Conservation (phyloP, 352 stramenopile genomes). For the Phytophthora europaea region DNA sequence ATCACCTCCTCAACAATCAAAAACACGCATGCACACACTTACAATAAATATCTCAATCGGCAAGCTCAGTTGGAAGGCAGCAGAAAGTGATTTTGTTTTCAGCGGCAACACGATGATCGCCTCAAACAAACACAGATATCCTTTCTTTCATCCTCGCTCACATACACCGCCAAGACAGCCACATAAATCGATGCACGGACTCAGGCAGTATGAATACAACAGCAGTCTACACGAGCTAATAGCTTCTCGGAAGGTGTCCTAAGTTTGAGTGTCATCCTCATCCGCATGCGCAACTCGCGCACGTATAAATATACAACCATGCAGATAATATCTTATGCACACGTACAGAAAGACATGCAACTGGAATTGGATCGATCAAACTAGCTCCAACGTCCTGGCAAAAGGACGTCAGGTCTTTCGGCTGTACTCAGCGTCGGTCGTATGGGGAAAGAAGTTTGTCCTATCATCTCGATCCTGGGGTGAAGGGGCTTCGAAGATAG, state of each 20-base stretch:
- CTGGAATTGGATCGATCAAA: slow-evolving; percentile 66
- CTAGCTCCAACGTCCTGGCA: slow-evolving; percentile 72
- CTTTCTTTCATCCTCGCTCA: slow-evolving; percentile 86
- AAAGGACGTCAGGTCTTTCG: slow-evolving; percentile 78
- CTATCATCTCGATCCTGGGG: slow-evolving; percentile 77
- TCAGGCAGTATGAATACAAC: slow-evolving; percentile 90
- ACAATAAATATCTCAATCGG: background rate
- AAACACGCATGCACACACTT: slow-evolving; percentile 10
- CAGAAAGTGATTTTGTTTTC: slow-evolving; percentile 89
- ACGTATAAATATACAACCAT: slow-evolving; percentile 29
- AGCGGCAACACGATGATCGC: slow-evolving; percentile 52
- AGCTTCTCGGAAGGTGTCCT: slow-evolving; percentile 88
- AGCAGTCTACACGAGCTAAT: slow-evolving; percentile 77
- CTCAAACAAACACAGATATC: slow-evolving; percentile 80
- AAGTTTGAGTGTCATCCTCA: slow-evolving; percentile 81
- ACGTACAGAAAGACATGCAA: slow-evolving; percentile 9
- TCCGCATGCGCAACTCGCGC: slow-evolving; percentile 34
- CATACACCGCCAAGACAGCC: slow-evolving; percentile 13
- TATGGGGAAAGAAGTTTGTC: slow-evolving; percentile 88
- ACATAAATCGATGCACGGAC: slow-evolving; percentile 35
- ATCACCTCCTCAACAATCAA: slow-evolving; percentile 66
- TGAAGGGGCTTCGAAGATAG: background rate
- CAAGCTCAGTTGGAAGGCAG: slow-evolving; percentile 90
- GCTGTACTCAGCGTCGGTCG: slow-evolving; percentile 77
- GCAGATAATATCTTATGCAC: slow-evolving; percentile 18